Conservation (phyloP, 2,329 filamentous ascomycete genomes). For the Colletotrichum simmondsii region DNA sequence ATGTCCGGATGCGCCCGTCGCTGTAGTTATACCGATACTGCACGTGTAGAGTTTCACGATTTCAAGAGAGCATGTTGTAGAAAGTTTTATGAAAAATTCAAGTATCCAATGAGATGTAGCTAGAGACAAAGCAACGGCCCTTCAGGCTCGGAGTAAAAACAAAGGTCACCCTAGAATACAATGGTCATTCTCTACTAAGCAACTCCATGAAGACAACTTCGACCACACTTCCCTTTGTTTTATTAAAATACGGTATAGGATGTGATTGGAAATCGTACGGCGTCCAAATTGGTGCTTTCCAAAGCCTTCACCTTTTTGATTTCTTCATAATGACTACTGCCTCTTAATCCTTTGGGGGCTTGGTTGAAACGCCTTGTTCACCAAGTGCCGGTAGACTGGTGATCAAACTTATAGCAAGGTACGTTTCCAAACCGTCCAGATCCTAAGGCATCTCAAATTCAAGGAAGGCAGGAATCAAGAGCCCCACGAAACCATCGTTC, state of each 20-base stretch:
- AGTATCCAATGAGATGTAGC: too few relatives aligned
- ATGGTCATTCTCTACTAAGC: background rate
- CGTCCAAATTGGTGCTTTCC: background rate
- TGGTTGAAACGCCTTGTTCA: background rate
- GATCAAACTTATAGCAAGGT: background rate
- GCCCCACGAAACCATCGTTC: background rate
- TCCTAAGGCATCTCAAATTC: background rate
- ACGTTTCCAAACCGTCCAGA: too few relatives aligned
- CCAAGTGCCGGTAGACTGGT: background rate
- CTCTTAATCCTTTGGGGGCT: background rate
- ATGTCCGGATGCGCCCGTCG: background rate
- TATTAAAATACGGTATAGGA: background rate
- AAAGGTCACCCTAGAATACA: background rate
- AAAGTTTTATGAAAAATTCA: too few relatives aligned
- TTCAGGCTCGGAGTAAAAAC: background rate
- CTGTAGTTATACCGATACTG: background rate
- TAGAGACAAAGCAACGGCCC: background rate
- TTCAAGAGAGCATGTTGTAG: too few relatives aligned
- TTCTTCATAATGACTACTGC: background rate
- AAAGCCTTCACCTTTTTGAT: background rate
- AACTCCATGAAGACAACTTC: background rate
- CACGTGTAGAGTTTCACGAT: background rate
- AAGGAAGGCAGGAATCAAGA: background rate
- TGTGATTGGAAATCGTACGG: background rate
- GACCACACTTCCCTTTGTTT: background rate